Percentiles rank a stretch among this genome's conserved stretches.
Conservation (phyloP, 176 grass and related monocot species). For the Coix lacrymajobi region DNA sequence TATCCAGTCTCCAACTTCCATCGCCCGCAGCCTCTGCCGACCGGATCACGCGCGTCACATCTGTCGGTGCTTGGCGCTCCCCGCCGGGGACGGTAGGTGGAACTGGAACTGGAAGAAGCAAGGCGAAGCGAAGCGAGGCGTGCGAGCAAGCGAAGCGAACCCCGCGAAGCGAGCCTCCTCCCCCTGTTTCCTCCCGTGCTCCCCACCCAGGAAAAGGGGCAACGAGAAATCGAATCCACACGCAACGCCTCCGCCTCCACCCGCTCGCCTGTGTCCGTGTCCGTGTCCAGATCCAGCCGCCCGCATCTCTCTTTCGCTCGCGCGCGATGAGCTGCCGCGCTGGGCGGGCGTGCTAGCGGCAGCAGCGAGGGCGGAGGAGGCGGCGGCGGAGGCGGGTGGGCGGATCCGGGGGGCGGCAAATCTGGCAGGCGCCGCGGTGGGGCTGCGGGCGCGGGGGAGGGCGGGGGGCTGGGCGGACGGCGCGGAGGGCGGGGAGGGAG, state of each 20-base stretch:
- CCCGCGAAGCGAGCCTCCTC: not conserved
- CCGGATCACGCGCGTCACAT: not conserved
- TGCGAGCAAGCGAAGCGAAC: not conserved
- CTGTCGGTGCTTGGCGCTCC: not conserved
- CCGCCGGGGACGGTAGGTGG: not conserved
- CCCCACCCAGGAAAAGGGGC: not conserved
- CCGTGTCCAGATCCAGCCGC: slow-evolving; percentile 30
- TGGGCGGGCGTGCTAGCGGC: not conserved
- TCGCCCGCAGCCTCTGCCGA: not conserved
- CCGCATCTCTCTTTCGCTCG: not conserved
- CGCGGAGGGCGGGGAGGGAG: slow-evolving; percentile 44
- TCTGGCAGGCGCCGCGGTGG: slow-evolving; percentile 69
- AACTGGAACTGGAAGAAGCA: not conserved
- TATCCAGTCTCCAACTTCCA: not conserved
- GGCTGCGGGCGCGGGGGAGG: slow-evolving; percentile 62
- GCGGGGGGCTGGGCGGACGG: slow-evolving; percentile 58
- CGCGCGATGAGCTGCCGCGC: slow-evolving; percentile 2
- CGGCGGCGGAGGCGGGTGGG: not conserved
- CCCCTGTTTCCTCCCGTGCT: not conserved
- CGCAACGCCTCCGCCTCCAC: not conserved
- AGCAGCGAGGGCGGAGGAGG: not conserved
- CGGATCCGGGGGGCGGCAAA: slow-evolving; percentile 20
- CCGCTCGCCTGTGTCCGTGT: slow-evolving; percentile 19
- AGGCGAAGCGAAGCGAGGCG: not conserved
- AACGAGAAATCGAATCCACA: not conserved